Percentiles rank a stretch among this genome's conserved stretches.
phyloP scores from a whole-genome alignment of 1,284 basidiomycete genomes.

The Xanthoconium separans region DNA sequence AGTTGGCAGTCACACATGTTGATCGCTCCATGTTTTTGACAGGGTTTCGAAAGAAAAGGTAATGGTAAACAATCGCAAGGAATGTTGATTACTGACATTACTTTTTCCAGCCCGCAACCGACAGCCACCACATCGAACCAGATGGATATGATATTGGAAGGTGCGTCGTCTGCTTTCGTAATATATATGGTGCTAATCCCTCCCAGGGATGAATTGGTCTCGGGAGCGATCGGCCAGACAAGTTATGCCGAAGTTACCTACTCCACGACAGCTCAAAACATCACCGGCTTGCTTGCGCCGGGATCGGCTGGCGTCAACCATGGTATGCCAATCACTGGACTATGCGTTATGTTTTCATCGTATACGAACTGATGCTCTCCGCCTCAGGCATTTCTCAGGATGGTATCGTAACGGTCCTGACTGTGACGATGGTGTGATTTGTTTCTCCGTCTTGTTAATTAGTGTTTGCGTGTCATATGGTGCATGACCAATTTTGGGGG shows the following conservation, averaged over 20 bases:
- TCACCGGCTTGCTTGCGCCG: conserved; percentile 14
- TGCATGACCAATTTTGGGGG: not conserved
- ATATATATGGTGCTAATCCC: not conserved
- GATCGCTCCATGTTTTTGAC: not conserved
- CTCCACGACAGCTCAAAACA: conserved; percentile 42
- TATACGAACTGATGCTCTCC: not conserved
- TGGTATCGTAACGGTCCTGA: conserved; percentile 15
- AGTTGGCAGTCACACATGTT: not conserved
- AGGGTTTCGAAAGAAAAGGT: conserved; percentile 63
- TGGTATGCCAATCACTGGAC: conserved; percentile 1
- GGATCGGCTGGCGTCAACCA: conserved; percentile 19
- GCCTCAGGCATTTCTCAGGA: conserved; percentile 12
- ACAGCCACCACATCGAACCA: conserved; percentile 49
- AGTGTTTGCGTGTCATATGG: not conserved
- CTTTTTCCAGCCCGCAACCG: conserved; percentile 32
- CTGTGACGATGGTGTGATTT: conserved; percentile 10
- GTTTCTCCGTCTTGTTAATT: not conserved
- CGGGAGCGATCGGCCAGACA: conserved; percentile 44
- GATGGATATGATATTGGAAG: conserved; percentile 56
- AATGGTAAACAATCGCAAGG: not conserved
- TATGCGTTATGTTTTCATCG: too few species aligned
- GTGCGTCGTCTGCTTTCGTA: conserved; percentile 20
- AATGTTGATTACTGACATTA: not conserved
- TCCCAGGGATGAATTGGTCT: conserved; percentile 43
- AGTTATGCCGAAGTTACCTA: conserved; percentile 48